Percentiles rank a stretch among this genome's conserved stretches.
phyloP scores from a whole-genome alignment of 106 monocot species.

The Agapanthus africanus region DNA sequence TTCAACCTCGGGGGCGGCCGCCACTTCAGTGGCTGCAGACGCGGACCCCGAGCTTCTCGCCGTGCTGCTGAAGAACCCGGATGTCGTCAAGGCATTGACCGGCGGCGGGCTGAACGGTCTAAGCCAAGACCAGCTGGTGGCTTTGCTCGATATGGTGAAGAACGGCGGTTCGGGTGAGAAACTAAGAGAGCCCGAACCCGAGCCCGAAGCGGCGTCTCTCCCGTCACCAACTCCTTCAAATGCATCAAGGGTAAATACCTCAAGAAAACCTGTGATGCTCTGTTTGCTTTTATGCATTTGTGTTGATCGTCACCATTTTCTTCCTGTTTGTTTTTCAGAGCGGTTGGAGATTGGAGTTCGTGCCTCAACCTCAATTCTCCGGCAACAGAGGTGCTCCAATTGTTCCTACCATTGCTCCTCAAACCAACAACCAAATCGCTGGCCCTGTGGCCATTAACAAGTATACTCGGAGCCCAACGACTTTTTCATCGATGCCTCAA shows the following conservation, averaged over 20 bases:
- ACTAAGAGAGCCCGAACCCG: not conserved
- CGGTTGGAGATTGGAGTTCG: slow-evolving; percentile 15
- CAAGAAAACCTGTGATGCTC: no score
- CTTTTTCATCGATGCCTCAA: no score
- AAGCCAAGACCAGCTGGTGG: slow-evolving; percentile 20
- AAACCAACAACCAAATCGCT: not conserved
- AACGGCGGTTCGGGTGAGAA: not conserved
- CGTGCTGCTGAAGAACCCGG: slow-evolving; percentile 51
- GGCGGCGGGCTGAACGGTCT: slow-evolving; percentile 19
- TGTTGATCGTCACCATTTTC: not conserved
- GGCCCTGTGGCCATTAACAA: not conserved
- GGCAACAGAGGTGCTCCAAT: not conserved
- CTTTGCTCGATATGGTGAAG: slow-evolving; percentile 44
- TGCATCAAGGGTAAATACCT: slow-evolving; percentile 1
- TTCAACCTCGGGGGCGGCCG: not conserved
- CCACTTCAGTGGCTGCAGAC: not conserved
- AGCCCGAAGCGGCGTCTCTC: slow-evolving; percentile 14
- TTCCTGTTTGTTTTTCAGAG: slow-evolving; percentile 4
- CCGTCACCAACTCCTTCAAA: slow-evolving; percentile 24
- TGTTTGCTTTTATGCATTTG: no score
- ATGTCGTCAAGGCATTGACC: slow-evolving; percentile 49
- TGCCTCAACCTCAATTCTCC: slow-evolving; percentile 3
- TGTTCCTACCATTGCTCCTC: not conserved
- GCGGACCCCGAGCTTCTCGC: slow-evolving; percentile 45
- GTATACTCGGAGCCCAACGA: not conserved